Evolutionary conservation across 2,329 filamentous ascomycete genomes (phyloP).

Genomic region (Helotiales sp.): DNA sequence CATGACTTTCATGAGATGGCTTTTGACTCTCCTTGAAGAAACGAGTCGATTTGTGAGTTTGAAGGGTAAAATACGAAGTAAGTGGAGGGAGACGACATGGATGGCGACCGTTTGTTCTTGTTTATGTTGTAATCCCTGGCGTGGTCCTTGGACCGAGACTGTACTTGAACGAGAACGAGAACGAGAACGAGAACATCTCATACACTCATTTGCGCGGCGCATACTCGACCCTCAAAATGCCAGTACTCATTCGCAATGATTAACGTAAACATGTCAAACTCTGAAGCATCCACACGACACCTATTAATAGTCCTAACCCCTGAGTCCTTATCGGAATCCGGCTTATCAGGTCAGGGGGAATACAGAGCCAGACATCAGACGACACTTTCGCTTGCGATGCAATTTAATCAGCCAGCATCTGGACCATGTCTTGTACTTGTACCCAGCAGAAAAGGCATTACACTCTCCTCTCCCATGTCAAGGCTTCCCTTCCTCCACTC

Average conservation of each 20-base stretch:
- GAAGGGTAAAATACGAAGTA: background rate
- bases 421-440: conserved; percentile 1
- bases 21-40: background rate
- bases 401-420: conserved; percentile 5
- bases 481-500: background rate
- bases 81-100: background rate
- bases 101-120: background rate
- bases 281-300: background rate
- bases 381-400: conserved; percentile 1
- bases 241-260: background rate
- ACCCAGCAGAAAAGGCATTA: background rate
- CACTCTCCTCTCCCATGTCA: background rate
- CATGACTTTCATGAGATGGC: conserved; percentile 1
- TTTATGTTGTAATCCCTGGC: background rate
- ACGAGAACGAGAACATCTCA: too few relatives aligned
- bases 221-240: background rate
- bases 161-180: background rate
- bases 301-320: background rate
- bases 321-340: conserved; percentile 4
- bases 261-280: too few relatives aligned
- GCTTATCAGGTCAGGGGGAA: background rate
- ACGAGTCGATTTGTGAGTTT: background rate
- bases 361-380: background rate
- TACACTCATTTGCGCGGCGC: background rate
- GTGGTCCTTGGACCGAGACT: background rate